phyloP scores from a whole-genome alignment of 768 basidiomycete genomes.

The Boletus tylopilopsis region DNA sequence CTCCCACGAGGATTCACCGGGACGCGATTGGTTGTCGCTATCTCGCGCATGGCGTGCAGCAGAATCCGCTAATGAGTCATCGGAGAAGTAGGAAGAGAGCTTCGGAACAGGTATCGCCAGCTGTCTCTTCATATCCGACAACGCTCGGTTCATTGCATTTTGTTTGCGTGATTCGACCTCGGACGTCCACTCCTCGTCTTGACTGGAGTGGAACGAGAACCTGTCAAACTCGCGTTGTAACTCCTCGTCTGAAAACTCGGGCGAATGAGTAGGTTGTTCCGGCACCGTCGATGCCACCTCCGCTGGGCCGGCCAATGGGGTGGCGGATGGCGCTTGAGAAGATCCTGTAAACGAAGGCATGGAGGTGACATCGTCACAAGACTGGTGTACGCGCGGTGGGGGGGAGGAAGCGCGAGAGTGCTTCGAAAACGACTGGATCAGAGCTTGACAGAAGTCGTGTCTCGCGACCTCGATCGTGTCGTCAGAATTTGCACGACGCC shows the following conservation, averaged over 20 bases:
- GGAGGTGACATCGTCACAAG: background rate
- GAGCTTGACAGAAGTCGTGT: constrained; percentile 5
- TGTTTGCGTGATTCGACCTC: constrained; percentile 13
- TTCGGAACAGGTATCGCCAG: constrained; percentile 9
- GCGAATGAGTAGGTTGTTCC: background rate
- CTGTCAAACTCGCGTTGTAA: constrained; percentile 10
- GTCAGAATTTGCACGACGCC: background rate
- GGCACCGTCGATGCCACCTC: background rate
- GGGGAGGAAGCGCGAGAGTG: background rate
- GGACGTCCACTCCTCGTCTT: constrained; percentile 15
- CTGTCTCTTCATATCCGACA: constrained; percentile 12
- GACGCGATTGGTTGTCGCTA: background rate
- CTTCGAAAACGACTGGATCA: constrained; percentile 4
- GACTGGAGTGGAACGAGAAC: constrained; percentile 11
- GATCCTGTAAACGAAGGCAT: too few relatives aligned
- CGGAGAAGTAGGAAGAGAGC: constrained; percentile 9
- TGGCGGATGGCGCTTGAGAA: background rate
- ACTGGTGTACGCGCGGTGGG: background rate
- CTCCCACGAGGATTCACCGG: background rate
- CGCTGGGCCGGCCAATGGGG: background rate
- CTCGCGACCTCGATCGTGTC: constrained; percentile 5
- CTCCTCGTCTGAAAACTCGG: constrained; percentile 11
- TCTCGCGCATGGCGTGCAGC: background rate
- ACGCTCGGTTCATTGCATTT: background rate
- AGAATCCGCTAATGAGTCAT: constrained; percentile 4